Base-by-base conservation (phyloP, 768 basidiomycete species). In the Xanthoconium stramineum region DNA sequence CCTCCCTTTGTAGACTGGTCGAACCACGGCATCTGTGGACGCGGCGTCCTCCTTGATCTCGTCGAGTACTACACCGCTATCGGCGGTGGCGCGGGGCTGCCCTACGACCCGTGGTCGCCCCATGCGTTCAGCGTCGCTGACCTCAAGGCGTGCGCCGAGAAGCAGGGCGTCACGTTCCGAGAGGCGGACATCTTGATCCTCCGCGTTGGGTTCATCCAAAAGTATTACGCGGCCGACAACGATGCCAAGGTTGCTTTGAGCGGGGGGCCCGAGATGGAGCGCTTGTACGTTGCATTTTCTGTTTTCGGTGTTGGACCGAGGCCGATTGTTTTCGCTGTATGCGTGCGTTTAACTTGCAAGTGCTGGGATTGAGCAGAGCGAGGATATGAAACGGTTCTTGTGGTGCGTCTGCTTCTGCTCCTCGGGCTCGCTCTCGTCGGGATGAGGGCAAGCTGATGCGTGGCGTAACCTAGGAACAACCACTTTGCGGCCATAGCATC, bases 301-400 rank as follows among this genome's bases (percentile, higher is more conserved):
- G 30, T 29, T 32, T 38, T 58, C 36, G n/a, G 9, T 50, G 20
- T 6, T 11, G 2, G 5, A 35, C 5, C n/a, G 12, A 6, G 6
- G 43, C 15, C 6, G 52, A 28, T 10, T 19, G 30, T 39, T 43
- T 43, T 56, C 24, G 17, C 6, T 33, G 38, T 36, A 10, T 17
- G 35, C 13, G 30, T 0, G 35, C 11, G 17, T 17, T 17, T n/a
- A 2, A 13, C 19, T 42, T 48, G 15, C 6, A 19, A 86, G 85
- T 60, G 83, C 86, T 39, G 85, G 86, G 3, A 81, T 88, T 46
- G 84, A 86, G 56, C 84, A 86, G 65, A 76, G 79, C 24, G 83
- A 85, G 17, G 84, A 83, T 40, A 85, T 86, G 85, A 88, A 86
- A 60, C 77, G 80, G 10, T 88, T 86, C 71, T 68, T 87, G n/a